Evolutionary conservation across 192 early-diverging fungal species (phyloP), one percentile per base, ranked within the genome.

Genomic region (Entomortierella lignicola): DNA sequence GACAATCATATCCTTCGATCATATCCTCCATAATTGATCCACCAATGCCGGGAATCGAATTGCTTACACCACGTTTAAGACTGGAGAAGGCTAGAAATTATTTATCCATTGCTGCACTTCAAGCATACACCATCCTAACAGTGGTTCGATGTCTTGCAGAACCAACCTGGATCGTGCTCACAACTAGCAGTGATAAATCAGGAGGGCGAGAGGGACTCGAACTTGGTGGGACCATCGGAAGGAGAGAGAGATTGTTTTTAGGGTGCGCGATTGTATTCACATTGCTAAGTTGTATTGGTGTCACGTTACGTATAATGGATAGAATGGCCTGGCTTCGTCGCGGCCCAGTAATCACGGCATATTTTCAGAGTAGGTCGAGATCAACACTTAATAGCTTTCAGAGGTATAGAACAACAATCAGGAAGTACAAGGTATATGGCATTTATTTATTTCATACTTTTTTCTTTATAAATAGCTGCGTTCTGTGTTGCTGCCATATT

Each of bases 241-340:
- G 15, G 6, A 55, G 17, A n/a, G 75, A 70, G 34, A 55, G 18
- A 23, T 55, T 51, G 6, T 54, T 58, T 4, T 18, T 79, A 10
- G 67, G 42, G 11, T 54, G 10, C 23, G 61, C 67, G 15, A 58
- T 79, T 32, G 21, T 11, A 15, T 79, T 69, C 26, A 48, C 61
- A 23, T 20, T 70, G 17, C 5, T 79, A 60, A 79, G 66, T 6
- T 79, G 75, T 50, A 18, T 66, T 10, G 75, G 75, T 4, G 61
- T 70, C 12, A 51, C 75, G 0, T 26, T 79, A 7, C 39, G 75
- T 21, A 79, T 70, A 56, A 70, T 79, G 75, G 75, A 79, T 53
- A 63, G 41, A 32, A 32, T 66, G 63, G 20, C 57, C 1, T 60
- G 75, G 75, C 43, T 60, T 4, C 26, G 57, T 37, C 25, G 57